These are phyloP conservation scores for Thymus mandschuricus DNA, from an alignment of 257 asterid genomes.

Conservation along the genomic window DNA sequence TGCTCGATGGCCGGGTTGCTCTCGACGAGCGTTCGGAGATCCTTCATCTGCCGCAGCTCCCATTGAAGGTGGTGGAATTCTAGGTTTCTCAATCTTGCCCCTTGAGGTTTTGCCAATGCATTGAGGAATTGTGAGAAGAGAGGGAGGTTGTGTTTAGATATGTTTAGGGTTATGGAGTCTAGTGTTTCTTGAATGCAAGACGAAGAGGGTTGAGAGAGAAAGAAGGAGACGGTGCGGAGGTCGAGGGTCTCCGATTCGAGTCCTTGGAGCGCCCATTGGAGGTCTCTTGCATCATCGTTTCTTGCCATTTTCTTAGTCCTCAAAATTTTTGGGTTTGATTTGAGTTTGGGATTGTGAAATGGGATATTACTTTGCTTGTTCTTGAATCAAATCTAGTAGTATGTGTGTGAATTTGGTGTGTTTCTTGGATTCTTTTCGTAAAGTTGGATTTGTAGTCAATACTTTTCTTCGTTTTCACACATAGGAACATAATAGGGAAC, in stretches of 20 bases:
- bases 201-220: conserved; percentile 54
- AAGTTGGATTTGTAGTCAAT: neutral
- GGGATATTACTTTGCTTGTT: neutral
- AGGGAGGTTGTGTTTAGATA: conserved; percentile 34
- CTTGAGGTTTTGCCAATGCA: conserved; percentile 33
- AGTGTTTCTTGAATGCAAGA: conserved; percentile 59
- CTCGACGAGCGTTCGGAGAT: conserved; percentile 44
- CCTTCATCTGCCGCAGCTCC: conserved; percentile 49
- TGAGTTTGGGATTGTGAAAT: neutral
- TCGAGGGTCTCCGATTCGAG: conserved; percentile 44
- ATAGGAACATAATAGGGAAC: neutral
- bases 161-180: conserved; percentile 53
- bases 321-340: too few relatives aligned
- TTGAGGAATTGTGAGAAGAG: conserved; percentile 56
- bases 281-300: conserved; percentile 44
- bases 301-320: conserved; percentile 37
- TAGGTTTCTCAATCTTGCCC: conserved; percentile 38
- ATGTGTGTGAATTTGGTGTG: too few relatives aligned
- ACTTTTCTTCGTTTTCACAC: conserved; percentile 11
- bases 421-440: conserved; percentile 15
- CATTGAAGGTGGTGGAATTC: conserved; percentile 74
- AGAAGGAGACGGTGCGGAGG: conserved; percentile 60
- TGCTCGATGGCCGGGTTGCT: conserved; percentile 43
- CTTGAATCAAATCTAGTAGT: neutral
- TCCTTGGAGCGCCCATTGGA: conserved; percentile 56